Base-by-base conservation (phyloP, 2,329 filamentous ascomycete genomes). In the Cercospora brassicicola region DNA sequence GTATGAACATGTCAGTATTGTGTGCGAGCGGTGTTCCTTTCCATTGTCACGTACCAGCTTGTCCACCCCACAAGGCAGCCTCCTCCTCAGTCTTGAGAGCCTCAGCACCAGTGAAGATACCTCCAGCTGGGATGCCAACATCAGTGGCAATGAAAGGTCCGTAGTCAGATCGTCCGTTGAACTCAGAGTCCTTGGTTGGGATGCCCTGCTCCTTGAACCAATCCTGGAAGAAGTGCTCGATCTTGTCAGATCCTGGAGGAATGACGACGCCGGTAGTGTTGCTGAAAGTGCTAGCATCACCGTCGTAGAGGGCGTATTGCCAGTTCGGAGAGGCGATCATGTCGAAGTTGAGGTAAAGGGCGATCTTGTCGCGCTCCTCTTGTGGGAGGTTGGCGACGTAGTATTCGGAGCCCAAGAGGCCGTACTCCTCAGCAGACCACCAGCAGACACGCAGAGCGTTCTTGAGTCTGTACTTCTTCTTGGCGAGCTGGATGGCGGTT, bases 81-180 rank as follows among this genome's bases (percentile, higher is more conserved):
- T 94, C 89, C 36, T 88, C 84, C 60, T 84, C 80, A 0, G 90
- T 92, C 86, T 93, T 94, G 80, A 91, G 78, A 11, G 86, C 90
- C 79, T 94, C 91, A 1, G 91, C 91, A 45, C 91, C 91, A 2
- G 91, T 93, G 64, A 91, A 90, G 69, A 94, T 87, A 31, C 91
- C 91, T 26, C 91, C 91, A 0, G 87, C 87, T 0, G 91, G 90
- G 51, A 94, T 92, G 10, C 56, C 62, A 23, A 64, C 62, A 13
- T 72, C 75, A 13, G 56, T 65, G 30, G 87, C 84, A 74, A 93
- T 90, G 81, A 94, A 94, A 1, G 88, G 89, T 61, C 89, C 90
- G 74, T 94, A 94, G 79, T 95, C 92, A 70, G 89, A 92, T 67
- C 91, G 88, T 6, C 91, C 91, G 73, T 93, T 90, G 72, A 95